Evolutionary conservation across 345 rosid species (phyloP), one percentile per base, ranked within the genome.

Genomic region (Aquilaria yunnanensis): DNA sequence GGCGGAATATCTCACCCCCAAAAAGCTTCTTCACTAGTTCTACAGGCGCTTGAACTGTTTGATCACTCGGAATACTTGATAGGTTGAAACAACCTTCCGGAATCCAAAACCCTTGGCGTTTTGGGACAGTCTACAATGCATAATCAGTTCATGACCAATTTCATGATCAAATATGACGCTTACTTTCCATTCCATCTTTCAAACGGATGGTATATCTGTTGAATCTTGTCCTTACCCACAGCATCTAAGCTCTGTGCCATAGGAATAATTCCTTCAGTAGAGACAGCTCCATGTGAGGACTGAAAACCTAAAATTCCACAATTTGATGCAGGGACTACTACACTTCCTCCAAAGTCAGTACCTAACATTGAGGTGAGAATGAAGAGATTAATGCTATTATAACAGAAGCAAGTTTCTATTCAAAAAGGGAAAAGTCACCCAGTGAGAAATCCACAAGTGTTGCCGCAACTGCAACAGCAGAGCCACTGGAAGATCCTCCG

Each of bases 401-500:
- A 4, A 55, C 54, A 58, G 14, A 58, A 54, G 48, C 43, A 8
- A 32, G 58, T 32, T 50, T 52, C 9, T 31, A 7, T 55, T 46
- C 37, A n/a, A 54, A 47, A 60, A 6, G 11, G 59, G 43, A 73
- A 61, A 33, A 53, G 71, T 77, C 62, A 87, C 98, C 98, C 6
- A 92, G 60, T 59, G 98, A 80, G 77, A 93, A 93, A 74, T 93
- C 98, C 10, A 77, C 94, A 56, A 90, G 85, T 72, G 10, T 79
- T 59, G 98, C 98, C 10, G 77, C 87, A 37, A 90, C 98, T 43
- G 94, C 89, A 60, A 88, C 98, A n/a, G 97, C 97, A 61, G 97
- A 93, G 49, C 98, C 98, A 75, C 97, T 93, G 5, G 97, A 93
- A 56, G 98, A 93, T 71, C 98, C 98, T 37, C 94, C 98, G 29